Evolutionary conservation across 179 eudicot species (phyloP).

Genomic region (Amaranthus tricolor): DNA sequence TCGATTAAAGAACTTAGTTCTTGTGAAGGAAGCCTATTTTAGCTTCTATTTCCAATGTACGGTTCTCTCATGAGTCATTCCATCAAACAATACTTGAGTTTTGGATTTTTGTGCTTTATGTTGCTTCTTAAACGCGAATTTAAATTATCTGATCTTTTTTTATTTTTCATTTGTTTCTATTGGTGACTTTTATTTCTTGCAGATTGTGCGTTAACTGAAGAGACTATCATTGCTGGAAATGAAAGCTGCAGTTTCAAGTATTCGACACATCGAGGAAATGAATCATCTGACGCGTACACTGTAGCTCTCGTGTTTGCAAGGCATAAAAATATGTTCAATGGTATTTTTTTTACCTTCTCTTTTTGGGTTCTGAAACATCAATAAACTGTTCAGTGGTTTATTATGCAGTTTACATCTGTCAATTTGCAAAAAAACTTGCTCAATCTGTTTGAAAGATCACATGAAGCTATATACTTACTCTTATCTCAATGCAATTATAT

Average conservation of each 20-base stretch:
- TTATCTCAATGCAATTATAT: conserved; percentile 1
- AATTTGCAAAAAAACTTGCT: neutral
- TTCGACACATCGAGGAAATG: conserved; percentile 14
- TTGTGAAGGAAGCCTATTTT: too few species aligned
- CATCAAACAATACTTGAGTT: neutral
- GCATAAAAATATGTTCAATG: conserved; percentile 46
- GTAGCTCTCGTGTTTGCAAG: conserved; percentile 68
- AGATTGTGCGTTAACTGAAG: conserved; percentile 62
- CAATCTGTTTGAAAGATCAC: neutral
- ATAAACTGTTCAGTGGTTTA: neutral
- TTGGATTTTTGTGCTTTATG: neutral
- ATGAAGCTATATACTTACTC: neutral
- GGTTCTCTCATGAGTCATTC: too few species aligned
- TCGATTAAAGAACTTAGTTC: too few species aligned
- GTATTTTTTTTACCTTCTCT: conserved; percentile 33
- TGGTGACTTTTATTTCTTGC: conserved; percentile 31
- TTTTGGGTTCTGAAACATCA: neutral
- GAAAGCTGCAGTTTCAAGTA: conserved; percentile 46
- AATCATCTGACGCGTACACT: conserved; percentile 29
- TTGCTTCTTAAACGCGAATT: neutral
- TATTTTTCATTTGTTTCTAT: neutral
- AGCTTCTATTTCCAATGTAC: too few species aligned
- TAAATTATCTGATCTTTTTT: too few species aligned
- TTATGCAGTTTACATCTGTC: neutral
- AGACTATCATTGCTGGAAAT: conserved; percentile 72